Evolutionary conservation across 768 basidiomycete genomes (phyloP).

Genomic region (Ramaria rubella): DNA sequence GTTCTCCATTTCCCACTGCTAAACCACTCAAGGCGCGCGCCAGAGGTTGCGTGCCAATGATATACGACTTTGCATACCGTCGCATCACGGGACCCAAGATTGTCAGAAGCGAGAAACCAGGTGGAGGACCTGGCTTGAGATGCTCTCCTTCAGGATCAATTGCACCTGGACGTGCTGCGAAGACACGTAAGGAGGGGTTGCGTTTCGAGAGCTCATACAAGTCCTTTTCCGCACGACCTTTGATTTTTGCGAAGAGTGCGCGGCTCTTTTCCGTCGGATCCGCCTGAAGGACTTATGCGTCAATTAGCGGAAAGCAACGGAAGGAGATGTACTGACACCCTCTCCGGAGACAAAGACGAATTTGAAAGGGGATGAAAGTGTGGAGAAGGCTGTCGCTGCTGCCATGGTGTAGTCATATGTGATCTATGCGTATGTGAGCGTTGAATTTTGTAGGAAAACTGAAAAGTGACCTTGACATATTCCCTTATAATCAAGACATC

Average conservation of each 20-base stretch:
- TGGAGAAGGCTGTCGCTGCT: conserved; percentile 21
- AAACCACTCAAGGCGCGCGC: conserved; percentile 19
- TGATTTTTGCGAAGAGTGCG: conserved; percentile 20
- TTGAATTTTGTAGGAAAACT: neutral
- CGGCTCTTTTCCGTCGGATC: conserved; percentile 20
- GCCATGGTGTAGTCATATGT: conserved; percentile 25
- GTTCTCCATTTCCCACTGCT: conserved; percentile 21
- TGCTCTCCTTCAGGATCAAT: conserved; percentile 13
- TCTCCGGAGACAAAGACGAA: conserved; percentile 29
- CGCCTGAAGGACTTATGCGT: conserved; percentile 14
- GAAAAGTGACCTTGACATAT: conserved; percentile 5
- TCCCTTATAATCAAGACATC: neutral
- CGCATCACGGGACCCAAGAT: conserved; percentile 5
- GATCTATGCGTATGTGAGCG: conserved; percentile 15
- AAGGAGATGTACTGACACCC: conserved; percentile 9
- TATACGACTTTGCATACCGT: conserved; percentile 7
- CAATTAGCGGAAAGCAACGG: neutral
- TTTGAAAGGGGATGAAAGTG: conserved; percentile 13
- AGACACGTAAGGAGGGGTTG: conserved; percentile 15
- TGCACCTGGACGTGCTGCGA: conserved; percentile 20
- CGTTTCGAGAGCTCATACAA: conserved; percentile 15
- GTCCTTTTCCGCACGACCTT: conserved; percentile 21
- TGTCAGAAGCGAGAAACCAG: neutral
- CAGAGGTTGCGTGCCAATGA: conserved; percentile 18
- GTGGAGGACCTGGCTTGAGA: neutral